Percentiles rank a stretch among this genome's conserved stretches.
Evolutionary conservation across 768 basidiomycete genomes (phyloP).

Genomic region (Tulasnella sp.): DNA sequence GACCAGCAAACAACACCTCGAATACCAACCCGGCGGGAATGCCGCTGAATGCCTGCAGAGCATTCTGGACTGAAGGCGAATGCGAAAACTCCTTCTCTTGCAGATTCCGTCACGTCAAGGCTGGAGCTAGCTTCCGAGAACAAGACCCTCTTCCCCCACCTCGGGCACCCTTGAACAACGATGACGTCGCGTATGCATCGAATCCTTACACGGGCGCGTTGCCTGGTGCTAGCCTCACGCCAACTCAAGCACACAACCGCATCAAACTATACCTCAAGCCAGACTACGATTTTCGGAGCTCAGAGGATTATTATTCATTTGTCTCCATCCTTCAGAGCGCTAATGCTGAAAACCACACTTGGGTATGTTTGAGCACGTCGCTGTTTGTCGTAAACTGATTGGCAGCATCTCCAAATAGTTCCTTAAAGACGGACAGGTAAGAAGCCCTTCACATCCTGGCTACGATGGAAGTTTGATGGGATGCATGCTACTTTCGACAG

Average conservation of each 20-base stretch:
- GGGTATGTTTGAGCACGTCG: not conserved
- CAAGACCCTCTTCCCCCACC: not conserved
- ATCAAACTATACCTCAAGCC: not conserved
- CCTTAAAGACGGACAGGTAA: slow-evolving; percentile 5
- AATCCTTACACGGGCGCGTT: not conserved
- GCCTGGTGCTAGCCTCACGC: not conserved
- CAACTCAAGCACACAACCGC: slow-evolving; percentile 21
- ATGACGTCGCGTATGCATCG: not conserved
- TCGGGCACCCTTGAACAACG: not conserved
- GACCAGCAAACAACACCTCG: not conserved
- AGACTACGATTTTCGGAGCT: slow-evolving; percentile 5
- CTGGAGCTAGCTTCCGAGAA: not conserved
- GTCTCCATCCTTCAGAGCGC: slow-evolving; percentile 4
- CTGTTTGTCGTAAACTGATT: not conserved
- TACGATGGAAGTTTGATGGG: not conserved
- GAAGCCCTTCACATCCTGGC: not conserved
- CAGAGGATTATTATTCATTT: slow-evolving; percentile 3
- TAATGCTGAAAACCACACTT: slow-evolving; percentile 15
- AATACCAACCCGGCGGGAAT: not conserved
- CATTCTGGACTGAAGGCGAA: not conserved
- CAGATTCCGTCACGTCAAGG: slow-evolving; percentile 12
- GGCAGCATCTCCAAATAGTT: not conserved
- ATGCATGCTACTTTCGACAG: not conserved
- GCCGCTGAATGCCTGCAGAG: not conserved
- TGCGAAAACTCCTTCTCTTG: not conserved